Percentiles rank a stretch among this genome's conserved stretches.
These are phyloP conservation scores for Sesbania bispinosa DNA, from an alignment of 306 rosid species.

Conservation along the genomic window DNA sequence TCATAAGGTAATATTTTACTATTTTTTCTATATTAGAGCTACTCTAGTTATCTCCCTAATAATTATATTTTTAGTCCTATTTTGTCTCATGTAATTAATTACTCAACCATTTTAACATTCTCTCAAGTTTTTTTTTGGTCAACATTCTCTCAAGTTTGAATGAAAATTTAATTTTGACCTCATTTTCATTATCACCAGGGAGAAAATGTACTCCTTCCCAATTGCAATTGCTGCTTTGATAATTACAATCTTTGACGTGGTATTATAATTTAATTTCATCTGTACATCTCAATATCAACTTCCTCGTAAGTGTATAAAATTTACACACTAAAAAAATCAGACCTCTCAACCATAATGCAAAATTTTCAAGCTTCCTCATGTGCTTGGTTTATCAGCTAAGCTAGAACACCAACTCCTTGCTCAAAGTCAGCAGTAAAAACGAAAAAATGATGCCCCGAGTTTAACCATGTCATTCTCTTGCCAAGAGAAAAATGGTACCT, in stretches of 20 bases:
- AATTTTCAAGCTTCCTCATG: conserved; percentile 30
- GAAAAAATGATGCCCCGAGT: no score
- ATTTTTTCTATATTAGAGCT: no score
- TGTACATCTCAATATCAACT: conserved; percentile 34
- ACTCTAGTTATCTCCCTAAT: no score
- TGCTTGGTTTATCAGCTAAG: conserved; percentile 22
- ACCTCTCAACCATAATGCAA: conserved; percentile 27
- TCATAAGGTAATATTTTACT: no score
- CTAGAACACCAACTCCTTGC: conserved; percentile 23
- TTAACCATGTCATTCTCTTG: neutral
- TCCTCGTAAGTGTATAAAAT: conserved; percentile 4
- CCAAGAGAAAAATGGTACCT: neutral
- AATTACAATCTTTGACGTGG: conserved; percentile 20
- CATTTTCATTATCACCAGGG: neutral
- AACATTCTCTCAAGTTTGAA: neutral
- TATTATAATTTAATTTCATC: conserved; percentile 24
- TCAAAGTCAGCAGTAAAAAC: no score
- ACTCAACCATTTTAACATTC: no score
- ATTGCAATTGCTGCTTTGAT: neutral
- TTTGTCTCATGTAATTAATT: no score
- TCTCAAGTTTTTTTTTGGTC: no score
- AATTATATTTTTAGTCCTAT: no score
- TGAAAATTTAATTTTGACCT: neutral
- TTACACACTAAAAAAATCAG: conserved; percentile 31
- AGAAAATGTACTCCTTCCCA: neutral